Evolutionary conservation across 805 yeast species (phyloP), one percentile per base, ranked within the genome.

Genomic region (Candida verbasci): DNA sequence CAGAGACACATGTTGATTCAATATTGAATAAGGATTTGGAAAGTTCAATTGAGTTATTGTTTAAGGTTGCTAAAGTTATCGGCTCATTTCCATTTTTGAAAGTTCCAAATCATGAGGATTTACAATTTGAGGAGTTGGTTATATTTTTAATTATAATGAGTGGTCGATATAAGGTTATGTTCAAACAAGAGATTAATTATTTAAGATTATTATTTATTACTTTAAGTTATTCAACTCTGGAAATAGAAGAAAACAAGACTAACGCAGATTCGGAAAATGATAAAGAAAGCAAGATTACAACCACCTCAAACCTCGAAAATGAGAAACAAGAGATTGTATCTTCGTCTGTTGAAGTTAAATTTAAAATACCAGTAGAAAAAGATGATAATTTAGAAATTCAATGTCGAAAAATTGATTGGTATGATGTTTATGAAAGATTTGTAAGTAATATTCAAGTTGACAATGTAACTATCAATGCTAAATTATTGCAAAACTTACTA

Each of bases 51-150:
- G 42, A 58, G 6, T 24, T 69, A 2, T 36, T 80, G 0, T 68
- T 66, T 47, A 54, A 60, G 5, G 53, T 73, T 4, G 51, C 76
- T 11, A 53, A 56, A 21, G 63, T 65, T 4, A 37, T 82, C 20
- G 68, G 77, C 1, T 58, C 60, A 18, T 74, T 71, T 46, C 86
- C 86, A 0, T 64, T 76, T 36, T 39, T 76, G 6, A 53, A 58
- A 16, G 63, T 62, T 12, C 44, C 52, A 21, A 55, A 63, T 1
- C 58, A 59, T 3, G 56, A 61, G 3, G 71, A 70, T 10, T 71
- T 77, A 43, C 65, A 70, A 0, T 38, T 76, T 4, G 50, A 49
- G 22, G 53, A 51, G 25, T 41, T 64, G 20, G 31, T 62, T 4
- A 41, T 55, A 2, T 45, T 62, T 3, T 26, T 48, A 4, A 32